Percentiles rank a stretch among this genome's conserved stretches.
phyloP scores from a whole-genome alignment of 2,329 filamentous ascomycete species.

The Colletotrichum endophyticum region DNA sequence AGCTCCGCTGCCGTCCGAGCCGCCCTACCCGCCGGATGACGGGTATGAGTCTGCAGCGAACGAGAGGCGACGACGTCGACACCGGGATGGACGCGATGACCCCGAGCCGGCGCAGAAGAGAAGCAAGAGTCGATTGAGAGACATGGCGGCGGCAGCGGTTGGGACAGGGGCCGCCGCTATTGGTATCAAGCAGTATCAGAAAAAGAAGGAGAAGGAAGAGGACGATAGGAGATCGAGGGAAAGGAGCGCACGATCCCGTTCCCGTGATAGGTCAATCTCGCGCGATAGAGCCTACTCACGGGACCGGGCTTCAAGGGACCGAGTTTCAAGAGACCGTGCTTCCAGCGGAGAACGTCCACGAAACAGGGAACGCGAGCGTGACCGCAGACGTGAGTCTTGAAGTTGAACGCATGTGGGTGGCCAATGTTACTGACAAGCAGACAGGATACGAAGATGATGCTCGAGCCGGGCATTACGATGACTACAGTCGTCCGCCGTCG shows the following conservation, averaged over 20 bases:
- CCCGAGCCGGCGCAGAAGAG: conserved; percentile 47
- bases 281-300: not conserved
- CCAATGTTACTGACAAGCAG: conserved; percentile 15
- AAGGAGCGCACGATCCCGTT: conserved; percentile 4
- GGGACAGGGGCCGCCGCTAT: conserved; percentile 65
- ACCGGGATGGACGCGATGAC: conserved; percentile 38
- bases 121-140: conserved; percentile 58
- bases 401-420: not conserved
- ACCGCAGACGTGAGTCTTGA: conserved; percentile 36
- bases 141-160: conserved; percentile 60
- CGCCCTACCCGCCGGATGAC: conserved; percentile 36
- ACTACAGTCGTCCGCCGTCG: conserved; percentile 44
- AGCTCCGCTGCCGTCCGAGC: conserved; percentile 54
- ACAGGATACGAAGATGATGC: conserved; percentile 42
- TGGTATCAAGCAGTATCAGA: conserved; percentile 65
- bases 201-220: conserved; percentile 50
- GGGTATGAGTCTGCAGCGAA: conserved; percentile 56
- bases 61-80: conserved; percentile 42
- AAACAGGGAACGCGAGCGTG: conserved; percentile 30
- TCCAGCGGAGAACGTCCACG: conserved; percentile 27
- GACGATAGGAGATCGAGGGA: conserved; percentile 22
- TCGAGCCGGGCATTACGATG: conserved; percentile 38
- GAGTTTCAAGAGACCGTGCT: conserved; percentile 1
- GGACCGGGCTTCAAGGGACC: conserved; percentile 2
- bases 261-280: conserved; percentile 8